These are phyloP conservation scores for Rhizopus stolonifer DNA, from an alignment of 371 early-diverging fungal genomes.

Conservation along the genomic window DNA sequence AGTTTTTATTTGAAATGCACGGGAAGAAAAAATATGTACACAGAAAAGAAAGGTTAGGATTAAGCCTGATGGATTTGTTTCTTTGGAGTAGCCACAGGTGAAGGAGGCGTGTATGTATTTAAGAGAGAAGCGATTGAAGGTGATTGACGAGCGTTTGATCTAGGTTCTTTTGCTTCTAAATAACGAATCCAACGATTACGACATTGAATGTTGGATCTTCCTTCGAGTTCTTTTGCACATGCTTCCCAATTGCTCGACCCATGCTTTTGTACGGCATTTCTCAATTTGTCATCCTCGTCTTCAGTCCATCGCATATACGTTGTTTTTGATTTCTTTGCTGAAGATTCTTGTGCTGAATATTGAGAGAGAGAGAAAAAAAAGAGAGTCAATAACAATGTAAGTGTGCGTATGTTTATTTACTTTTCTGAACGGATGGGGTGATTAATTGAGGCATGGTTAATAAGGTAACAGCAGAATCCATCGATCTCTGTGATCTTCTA, in stretches of 20 bases:
- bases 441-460: constrained; percentile 40
- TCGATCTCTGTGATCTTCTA: constrained; percentile 45
- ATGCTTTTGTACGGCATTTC: constrained; percentile 31
- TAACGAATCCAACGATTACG: constrained; percentile 48
- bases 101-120: constrained; percentile 43
- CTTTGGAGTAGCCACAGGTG: constrained; percentile 44
- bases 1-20: too few species aligned
- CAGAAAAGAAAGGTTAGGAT: neutral
- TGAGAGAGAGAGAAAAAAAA: too few species aligned
- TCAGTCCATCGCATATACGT: constrained; percentile 45
- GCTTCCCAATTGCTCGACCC: constrained; percentile 45
- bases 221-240: constrained; percentile 31
- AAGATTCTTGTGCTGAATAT: too few species aligned
- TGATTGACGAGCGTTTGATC: constrained; percentile 39
- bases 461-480: constrained; percentile 48
- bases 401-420: too few species aligned
- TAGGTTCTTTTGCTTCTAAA: constrained; percentile 11
- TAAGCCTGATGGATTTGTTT: too few species aligned
- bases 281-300: constrained; percentile 33
- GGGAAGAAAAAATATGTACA: neutral
- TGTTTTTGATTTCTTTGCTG: constrained; percentile 41
- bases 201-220: constrained; percentile 42
- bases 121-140: constrained; percentile 49
- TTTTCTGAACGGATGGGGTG: constrained; percentile 5
- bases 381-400: too few species aligned